phyloP scores from a whole-genome alignment of 352 stramenopile species.

The Globisporangium sylvaticum region DNA sequence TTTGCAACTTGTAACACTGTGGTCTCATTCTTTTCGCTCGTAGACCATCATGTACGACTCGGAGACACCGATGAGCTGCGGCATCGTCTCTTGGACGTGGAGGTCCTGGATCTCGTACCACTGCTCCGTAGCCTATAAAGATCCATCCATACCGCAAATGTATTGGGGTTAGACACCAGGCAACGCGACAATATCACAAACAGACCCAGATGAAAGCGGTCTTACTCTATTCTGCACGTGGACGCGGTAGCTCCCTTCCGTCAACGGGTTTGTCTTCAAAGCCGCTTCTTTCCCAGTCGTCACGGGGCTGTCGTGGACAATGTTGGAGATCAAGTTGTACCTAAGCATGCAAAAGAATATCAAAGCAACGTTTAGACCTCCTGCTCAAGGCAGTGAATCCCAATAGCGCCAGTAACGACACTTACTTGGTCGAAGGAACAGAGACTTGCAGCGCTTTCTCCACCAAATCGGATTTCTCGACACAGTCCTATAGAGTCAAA shows the following conservation, averaged over 20 bases:
- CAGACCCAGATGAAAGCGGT: background rate
- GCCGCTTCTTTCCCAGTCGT: slow-evolving; percentile 89
- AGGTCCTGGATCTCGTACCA: slow-evolving; percentile 99
- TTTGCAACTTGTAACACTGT: background rate
- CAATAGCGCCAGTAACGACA: background rate
- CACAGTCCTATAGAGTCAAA: slow-evolving; percentile 43
- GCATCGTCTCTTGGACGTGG: slow-evolving; percentile 96
- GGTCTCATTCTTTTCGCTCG: slow-evolving; percentile 66
- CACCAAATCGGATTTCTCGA: slow-evolving; percentile 78
- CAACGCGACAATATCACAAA: no score
- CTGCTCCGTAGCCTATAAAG: slow-evolving; percentile 90
- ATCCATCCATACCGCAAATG: background rate
- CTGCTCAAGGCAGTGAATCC: background rate
- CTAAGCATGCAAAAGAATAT: slow-evolving; percentile 39
- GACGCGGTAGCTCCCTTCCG: slow-evolving; percentile 95
- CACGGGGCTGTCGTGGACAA: slow-evolving; percentile 95
- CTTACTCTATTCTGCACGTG: slow-evolving; percentile 93
- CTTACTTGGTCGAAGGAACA: slow-evolving; percentile 65
- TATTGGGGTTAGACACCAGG: background rate
- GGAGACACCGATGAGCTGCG: slow-evolving; percentile 96
- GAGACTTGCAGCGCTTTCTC: slow-evolving; percentile 52
- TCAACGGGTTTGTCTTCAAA: slow-evolving; percentile 89
- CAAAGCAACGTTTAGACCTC: background rate
- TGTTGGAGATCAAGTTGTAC: slow-evolving; percentile 98
- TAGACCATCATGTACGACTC: slow-evolving; percentile 93